These are phyloP conservation scores for Rostrohypoxylon terebratum DNA, from an alignment of 495 filamentous ascomycete genomes.

Conservation along the genomic window DNA sequence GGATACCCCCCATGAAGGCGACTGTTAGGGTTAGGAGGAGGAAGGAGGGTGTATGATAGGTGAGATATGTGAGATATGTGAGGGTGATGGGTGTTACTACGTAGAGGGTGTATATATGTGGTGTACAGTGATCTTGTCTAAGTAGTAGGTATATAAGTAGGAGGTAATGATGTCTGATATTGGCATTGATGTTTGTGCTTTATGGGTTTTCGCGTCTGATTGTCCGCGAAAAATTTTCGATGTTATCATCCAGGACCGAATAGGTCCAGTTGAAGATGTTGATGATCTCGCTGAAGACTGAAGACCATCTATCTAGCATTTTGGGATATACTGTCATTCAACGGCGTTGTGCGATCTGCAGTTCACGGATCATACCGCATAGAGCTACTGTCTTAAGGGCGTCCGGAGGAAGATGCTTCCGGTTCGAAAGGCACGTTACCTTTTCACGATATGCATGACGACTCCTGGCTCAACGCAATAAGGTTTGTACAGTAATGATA, in stretches of 20 bases:
- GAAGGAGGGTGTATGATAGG: conserved; percentile 18
- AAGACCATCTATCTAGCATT: too few species aligned
- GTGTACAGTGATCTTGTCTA: too few species aligned
- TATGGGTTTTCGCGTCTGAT: not conserved
- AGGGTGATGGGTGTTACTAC: too few species aligned
- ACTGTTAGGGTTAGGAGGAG: conserved; percentile 54
- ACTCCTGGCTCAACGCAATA: not conserved
- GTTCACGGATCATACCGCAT: too few species aligned
- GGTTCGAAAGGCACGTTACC: not conserved
- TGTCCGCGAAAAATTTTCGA: not conserved
- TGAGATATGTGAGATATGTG: not conserved
- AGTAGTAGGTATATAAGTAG: not conserved
- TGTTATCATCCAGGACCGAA: too few species aligned
- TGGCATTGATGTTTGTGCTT: not conserved
- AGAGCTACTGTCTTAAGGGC: too few species aligned
- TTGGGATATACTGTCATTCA: too few species aligned
- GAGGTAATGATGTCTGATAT: not conserved
- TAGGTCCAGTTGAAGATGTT: too few species aligned
- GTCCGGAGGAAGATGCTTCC: not conserved
- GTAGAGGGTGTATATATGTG: not conserved
- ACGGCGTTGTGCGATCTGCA: too few species aligned
- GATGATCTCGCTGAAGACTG: not conserved
- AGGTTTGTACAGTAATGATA: not conserved
- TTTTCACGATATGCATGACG: not conserved
- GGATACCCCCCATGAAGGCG: conserved; percentile 51